Conservation (phyloP, 1,284 basidiomycete genomes). For the Rhizoctonia solani region DNA sequence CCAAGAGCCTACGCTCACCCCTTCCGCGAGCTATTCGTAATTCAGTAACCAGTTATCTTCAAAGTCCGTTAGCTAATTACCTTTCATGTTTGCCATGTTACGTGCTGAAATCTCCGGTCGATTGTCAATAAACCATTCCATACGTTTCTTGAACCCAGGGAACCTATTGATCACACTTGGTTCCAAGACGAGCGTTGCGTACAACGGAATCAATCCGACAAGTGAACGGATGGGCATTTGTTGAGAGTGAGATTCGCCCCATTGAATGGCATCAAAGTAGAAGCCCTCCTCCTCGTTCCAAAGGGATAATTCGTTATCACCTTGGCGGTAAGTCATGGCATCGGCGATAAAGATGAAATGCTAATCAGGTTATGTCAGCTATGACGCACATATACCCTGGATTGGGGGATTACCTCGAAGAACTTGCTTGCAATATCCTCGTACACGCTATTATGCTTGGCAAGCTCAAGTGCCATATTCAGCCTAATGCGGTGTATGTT, state of each 20-base stretch:
- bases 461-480: slow-evolving; percentile 95
- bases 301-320: slow-evolving; percentile 74
- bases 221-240: slow-evolving; percentile 92
- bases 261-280: slow-evolving; percentile 97
- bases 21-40: slow-evolving; percentile 64
- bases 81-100: slow-evolving; percentile 97
- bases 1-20: slow-evolving; percentile 86
- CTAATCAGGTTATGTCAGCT: slow-evolving; percentile 48
- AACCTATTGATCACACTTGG: slow-evolving; percentile 86
- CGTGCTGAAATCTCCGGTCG: slow-evolving; percentile 81
- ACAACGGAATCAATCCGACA: slow-evolving; percentile 94
- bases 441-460: slow-evolving; percentile 96
- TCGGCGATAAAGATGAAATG: slow-evolving; percentile 97
- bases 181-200: slow-evolving; percentile 92
- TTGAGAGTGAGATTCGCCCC: slow-evolving; percentile 81
- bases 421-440: slow-evolving; percentile 99
- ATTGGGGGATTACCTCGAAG: slow-evolving; percentile 69
- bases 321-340: slow-evolving; percentile 90
- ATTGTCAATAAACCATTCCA: slow-evolving; percentile 98
- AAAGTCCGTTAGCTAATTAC: slow-evolving; percentile 48
- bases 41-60: neutral
- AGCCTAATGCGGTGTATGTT: slow-evolving; percentile 58
- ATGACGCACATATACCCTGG: slow-evolving; percentile 4
- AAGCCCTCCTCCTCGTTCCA: slow-evolving; percentile 98
- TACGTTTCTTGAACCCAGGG: slow-evolving; percentile 96